A percentile compares a stretch with the other conserved stretches of the same genome.
These are phyloP conservation scores for Penstemon eatonii DNA, from an alignment of 257 asterid genomes.

Conservation along the genomic window DNA sequence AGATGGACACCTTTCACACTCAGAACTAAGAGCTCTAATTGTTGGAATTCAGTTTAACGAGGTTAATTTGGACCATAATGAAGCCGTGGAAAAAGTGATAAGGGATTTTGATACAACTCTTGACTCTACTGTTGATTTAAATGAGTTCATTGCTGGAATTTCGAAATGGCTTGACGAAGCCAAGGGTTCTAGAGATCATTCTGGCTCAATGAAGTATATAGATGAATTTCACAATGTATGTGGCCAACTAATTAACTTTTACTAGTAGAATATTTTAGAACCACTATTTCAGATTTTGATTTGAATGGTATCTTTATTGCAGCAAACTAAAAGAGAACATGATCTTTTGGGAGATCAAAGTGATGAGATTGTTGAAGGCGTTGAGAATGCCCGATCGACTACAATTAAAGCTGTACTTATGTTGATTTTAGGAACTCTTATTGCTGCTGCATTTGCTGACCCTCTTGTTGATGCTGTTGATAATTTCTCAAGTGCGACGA, in stretches of 20 bases:
- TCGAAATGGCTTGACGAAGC: slow-evolving; percentile 77
- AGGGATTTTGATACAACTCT: slow-evolving; percentile 64
- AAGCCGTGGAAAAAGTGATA: slow-evolving; percentile 63
- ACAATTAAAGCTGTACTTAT: slow-evolving; percentile 65
- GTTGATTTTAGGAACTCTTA: slow-evolving; percentile 69
- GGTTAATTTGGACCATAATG: slow-evolving; percentile 56
- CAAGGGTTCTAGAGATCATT: slow-evolving; percentile 38
- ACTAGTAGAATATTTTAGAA: not conserved
- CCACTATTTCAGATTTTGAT: slow-evolving; percentile 7
- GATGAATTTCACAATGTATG: slow-evolving; percentile 66
- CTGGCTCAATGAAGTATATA: slow-evolving; percentile 57
- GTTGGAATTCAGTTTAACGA: slow-evolving; percentile 73
- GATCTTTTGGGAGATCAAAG: slow-evolving; percentile 53
- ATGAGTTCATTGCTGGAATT: slow-evolving; percentile 63
- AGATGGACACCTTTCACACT: slow-evolving; percentile 55
- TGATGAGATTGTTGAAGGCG: slow-evolving; percentile 66
- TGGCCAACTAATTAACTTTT: slow-evolving; percentile 10
- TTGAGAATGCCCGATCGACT: slow-evolving; percentile 46
- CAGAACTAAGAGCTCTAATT: slow-evolving; percentile 69
- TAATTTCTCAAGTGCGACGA: slow-evolving; percentile 80
- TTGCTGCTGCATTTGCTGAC: slow-evolving; percentile 94
- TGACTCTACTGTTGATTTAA: slow-evolving; percentile 45
- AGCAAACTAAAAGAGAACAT: slow-evolving; percentile 83
- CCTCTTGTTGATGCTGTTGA: slow-evolving; percentile 89
- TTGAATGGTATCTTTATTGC: slow-evolving; percentile 26